A percentile compares a stretch with the other conserved stretches of the same genome.
These are phyloP conservation scores for Marasmius tenuissimus DNA, from an alignment of 1,284 basidiomycete genomes.

Conservation along the genomic window DNA sequence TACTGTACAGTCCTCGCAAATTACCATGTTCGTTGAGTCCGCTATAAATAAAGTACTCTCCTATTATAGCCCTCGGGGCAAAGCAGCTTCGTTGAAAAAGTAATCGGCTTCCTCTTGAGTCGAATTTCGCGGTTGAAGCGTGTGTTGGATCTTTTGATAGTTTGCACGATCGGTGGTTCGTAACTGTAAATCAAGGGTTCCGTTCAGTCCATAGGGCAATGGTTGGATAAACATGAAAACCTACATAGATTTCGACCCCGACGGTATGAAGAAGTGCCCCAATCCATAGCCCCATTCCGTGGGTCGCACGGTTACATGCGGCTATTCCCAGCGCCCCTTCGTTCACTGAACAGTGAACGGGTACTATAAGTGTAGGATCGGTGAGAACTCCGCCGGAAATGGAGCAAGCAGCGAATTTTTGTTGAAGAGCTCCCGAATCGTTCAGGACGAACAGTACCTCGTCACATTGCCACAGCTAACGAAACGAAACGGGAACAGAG, in stretches of 20 bases:
- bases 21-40: background rate
- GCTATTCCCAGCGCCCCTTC: constrained; percentile 15
- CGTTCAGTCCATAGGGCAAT: background rate
- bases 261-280: constrained; percentile 22
- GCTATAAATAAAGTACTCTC: background rate
- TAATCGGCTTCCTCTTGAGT: background rate
- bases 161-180: constrained; percentile 20
- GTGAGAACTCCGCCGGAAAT: constrained; percentile 7
- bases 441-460: constrained; percentile 20
- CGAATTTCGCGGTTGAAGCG: constrained; percentile 17
- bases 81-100: background rate
- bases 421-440: constrained; percentile 6
- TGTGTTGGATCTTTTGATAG: constrained; percentile 19
- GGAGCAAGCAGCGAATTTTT: constrained; percentile 20
- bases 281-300: constrained; percentile 27
- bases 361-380: constrained; percentile 14
- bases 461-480: constrained; percentile 26
- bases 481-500: background rate
- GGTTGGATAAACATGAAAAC: constrained; percentile 6
- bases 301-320: constrained; percentile 16
- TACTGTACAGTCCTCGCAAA: too few species aligned
- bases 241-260: constrained; percentile 25
- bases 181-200: constrained; percentile 11
- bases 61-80: background rate
- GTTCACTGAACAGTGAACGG: constrained; percentile 18